These are phyloP conservation scores for Mimosa pudica DNA, from an alignment of 306 rosid genomes.

Conservation along the genomic window DNA sequence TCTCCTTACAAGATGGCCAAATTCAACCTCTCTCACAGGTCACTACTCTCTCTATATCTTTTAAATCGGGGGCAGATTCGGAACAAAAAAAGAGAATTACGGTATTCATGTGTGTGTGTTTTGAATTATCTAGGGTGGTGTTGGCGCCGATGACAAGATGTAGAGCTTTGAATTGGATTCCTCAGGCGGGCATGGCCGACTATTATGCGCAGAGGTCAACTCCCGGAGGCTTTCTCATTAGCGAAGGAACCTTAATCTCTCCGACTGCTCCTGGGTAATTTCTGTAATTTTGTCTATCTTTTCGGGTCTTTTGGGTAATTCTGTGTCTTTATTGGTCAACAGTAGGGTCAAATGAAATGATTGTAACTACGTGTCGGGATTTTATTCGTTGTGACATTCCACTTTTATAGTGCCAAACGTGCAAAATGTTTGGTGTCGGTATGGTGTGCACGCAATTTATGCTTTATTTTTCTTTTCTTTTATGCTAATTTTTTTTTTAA, in stretches of 20 bases:
- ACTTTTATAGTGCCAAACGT: not conserved
- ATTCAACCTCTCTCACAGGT: constrained; percentile 53
- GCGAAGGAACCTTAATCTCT: constrained; percentile 52
- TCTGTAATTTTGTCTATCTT: not conserved
- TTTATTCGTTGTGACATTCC: not conserved
- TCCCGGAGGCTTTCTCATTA: constrained; percentile 45
- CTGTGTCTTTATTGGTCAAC: not conserved
- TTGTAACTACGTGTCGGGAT: not conserved
- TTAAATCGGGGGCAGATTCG: too few species aligned
- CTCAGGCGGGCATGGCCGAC: constrained; percentile 32
- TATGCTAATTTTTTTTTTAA: too few species aligned
- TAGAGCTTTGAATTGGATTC: constrained; percentile 47
- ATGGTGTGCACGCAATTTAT: not conserved
- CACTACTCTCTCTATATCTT: not conserved
- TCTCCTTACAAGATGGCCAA: constrained; percentile 54
- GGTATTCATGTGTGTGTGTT: not conserved
- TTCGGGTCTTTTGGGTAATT: not conserved
- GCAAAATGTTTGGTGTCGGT: not conserved
- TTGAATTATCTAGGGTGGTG: constrained; percentile 36
- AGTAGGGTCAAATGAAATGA: not conserved
- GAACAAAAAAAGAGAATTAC: too few species aligned
- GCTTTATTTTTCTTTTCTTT: not conserved
- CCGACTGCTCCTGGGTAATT: constrained; percentile 46
- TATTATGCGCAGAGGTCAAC: constrained; percentile 50
- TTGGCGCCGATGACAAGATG: constrained; percentile 59